A percentile compares a stretch with the other conserved stretches of the same genome.
These are phyloP conservation scores for Corymbia maculata DNA, from an alignment of 345 rosid genomes.

Conservation along the genomic window DNA sequence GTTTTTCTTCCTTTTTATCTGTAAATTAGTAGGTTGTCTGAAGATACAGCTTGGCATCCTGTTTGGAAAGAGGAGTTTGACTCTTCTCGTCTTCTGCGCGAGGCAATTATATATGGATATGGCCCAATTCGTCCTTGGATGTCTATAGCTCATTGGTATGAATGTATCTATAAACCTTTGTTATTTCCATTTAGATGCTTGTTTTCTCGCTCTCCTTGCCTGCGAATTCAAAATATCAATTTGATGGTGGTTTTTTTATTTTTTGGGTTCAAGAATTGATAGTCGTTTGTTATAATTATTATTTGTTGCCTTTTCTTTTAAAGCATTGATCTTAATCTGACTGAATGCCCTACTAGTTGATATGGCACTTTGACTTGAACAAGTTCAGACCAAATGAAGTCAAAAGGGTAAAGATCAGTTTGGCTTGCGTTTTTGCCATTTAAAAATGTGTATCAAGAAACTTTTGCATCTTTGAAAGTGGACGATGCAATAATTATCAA, in stretches of 20 bases:
- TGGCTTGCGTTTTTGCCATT: constrained; percentile 51
- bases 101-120: constrained; percentile 60
- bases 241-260: not conserved
- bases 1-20: no score
- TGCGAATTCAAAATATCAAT: not conserved
- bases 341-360: constrained; percentile 27
- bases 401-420: constrained; percentile 69
- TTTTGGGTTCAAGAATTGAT: not conserved
- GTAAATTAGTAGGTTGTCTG: constrained; percentile 33
- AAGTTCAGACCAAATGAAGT: constrained; percentile 76
- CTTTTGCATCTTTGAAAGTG: not conserved
- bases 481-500: not conserved
- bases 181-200: not conserved
- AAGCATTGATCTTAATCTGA: not conserved
- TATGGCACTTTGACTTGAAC: constrained; percentile 62
- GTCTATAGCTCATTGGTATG: constrained; percentile 76
- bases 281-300: not conserved
- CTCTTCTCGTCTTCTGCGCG: constrained; percentile 34
- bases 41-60: constrained; percentile 91
- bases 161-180: not conserved
- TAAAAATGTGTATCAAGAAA: not conserved
- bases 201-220: not conserved
- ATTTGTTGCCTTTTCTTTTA: not conserved
- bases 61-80: constrained; percentile 58
- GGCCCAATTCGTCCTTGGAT: constrained; percentile 82